phyloP scores from a whole-genome alignment of 2,329 filamentous ascomycete species.

The Cladosporium sphaerospermum region DNA sequence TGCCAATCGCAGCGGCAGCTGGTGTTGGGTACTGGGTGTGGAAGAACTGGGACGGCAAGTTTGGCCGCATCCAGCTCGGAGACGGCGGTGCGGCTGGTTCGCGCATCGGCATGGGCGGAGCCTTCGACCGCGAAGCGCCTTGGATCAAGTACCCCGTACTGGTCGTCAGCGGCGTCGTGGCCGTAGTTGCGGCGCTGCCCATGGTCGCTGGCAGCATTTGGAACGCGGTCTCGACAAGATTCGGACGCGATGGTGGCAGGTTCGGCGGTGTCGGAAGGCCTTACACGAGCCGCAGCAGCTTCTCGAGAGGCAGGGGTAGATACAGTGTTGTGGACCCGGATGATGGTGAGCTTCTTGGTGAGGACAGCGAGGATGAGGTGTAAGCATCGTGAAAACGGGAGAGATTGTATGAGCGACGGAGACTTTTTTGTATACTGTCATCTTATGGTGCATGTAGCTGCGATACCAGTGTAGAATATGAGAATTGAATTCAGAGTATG shows the following conservation, averaged over 20 bases:
- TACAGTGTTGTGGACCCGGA: conserved; percentile 87
- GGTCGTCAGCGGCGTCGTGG: conserved; percentile 48
- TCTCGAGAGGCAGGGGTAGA: conserved; percentile 78
- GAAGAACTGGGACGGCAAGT: conserved; percentile 78
- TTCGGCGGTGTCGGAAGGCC: conserved; percentile 53
- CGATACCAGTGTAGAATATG: background rate
- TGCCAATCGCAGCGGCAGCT: conserved; percentile 66
- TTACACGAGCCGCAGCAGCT: conserved; percentile 84
- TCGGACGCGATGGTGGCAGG: conserved; percentile 43
- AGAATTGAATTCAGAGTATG: background rate
- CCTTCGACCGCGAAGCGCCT: conserved; percentile 64
- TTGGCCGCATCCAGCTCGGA: conserved; percentile 82
- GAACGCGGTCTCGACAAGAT: conserved; percentile 51
- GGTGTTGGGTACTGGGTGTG: conserved; percentile 79
- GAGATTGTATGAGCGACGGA: background rate
- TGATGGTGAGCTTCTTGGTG: conserved; percentile 87
- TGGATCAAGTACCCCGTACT: conserved; percentile 71
- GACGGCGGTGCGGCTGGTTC: conserved; percentile 43
- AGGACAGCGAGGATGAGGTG: conserved; percentile 87
- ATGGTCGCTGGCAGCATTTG: conserved; percentile 67
- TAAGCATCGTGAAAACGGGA: conserved; percentile 8
- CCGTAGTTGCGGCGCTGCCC: conserved; percentile 51
- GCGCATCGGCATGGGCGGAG: conserved; percentile 25
- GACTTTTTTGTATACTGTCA: background rate
- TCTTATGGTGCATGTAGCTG: background rate